A percentile compares a stretch with the other conserved stretches of the same genome.
Conservation (phyloP, 768 basidiomycete genomes). For the Boletus rubescentipes region DNA sequence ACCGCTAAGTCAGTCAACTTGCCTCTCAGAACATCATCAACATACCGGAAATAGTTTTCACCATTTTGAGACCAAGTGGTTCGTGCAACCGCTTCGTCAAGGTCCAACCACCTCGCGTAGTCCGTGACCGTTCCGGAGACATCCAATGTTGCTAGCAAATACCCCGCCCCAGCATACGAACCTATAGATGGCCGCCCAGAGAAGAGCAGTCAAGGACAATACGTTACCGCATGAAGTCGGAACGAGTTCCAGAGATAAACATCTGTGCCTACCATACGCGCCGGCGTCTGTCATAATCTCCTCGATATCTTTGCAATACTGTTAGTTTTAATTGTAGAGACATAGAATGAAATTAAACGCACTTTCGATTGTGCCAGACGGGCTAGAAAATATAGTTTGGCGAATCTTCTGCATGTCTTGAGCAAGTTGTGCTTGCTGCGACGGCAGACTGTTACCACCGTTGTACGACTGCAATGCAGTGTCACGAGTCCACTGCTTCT, state of each 20-base stretch:
- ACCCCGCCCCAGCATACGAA: conserved; percentile 66
- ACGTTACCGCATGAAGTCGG: not conserved
- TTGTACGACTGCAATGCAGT: conserved; percentile 48
- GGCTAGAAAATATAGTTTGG: conserved; percentile 54
- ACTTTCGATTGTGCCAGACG: conserved; percentile 62
- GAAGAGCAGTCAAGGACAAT: not conserved
- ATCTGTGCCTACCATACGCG: conserved; percentile 52
- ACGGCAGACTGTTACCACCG: conserved; percentile 62
- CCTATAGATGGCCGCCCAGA: conserved; percentile 40
- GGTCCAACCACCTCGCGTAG: conserved; percentile 68
- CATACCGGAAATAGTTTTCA: conserved; percentile 49
- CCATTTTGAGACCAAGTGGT: conserved; percentile 60
- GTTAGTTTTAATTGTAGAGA: conserved; percentile 1
- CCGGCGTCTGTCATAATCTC: conserved; percentile 53
- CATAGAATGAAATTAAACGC: conserved; percentile 1
- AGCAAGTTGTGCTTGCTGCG: conserved; percentile 44
- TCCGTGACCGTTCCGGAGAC: conserved; percentile 34
- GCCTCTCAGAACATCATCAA: not conserved
- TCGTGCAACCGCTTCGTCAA: conserved; percentile 58
- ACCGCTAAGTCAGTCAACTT: conserved; percentile 1
- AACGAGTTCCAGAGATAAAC: not conserved
- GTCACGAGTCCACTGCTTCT: not conserved
- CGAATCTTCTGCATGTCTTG: conserved; percentile 53
- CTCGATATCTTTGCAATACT: conserved; percentile 44
- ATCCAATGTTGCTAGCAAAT: conserved; percentile 52